Evolutionary conservation across 106 monocot species (phyloP).

Genomic region (Amphibolis antarctica): DNA sequence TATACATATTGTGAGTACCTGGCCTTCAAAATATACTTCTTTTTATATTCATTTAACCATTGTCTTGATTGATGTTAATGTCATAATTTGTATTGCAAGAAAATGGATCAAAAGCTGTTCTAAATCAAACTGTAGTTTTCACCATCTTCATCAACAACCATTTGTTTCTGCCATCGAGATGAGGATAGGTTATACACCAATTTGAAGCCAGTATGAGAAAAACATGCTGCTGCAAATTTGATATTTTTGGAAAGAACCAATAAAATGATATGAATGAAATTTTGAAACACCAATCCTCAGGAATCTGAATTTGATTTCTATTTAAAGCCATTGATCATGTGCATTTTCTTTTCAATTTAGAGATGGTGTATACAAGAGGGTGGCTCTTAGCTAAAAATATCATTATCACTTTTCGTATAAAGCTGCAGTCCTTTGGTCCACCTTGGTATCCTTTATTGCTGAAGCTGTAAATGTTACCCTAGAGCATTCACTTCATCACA

Average conservation of each 20-base stretch:
- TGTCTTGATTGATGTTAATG: not conserved
- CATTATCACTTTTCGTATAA: no score
- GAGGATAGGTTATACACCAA: not conserved
- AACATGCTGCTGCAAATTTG: not conserved
- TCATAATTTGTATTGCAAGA: not conserved
- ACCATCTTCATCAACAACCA: not conserved
- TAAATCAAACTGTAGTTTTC: not conserved
- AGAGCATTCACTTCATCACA: no score
- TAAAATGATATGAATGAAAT: not conserved
- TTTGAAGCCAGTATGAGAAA: not conserved
- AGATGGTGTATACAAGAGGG: not conserved
- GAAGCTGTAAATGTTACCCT: no score
- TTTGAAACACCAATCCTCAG: not conserved
- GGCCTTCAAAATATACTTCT: not conserved
- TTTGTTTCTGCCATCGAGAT: not conserved
- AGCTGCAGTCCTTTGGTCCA: no score
- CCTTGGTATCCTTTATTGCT: no score
- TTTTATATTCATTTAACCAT: no score
- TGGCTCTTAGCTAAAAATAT: no score
- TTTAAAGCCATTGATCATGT: no score
- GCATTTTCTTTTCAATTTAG: no score
- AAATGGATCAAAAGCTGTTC: not conserved
- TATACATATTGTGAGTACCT: slow-evolving; percentile 65
- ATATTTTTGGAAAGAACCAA: not conserved
- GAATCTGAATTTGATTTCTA: no score